Conservation (phyloP, 768 basidiomycete species). For the Kwoniella heveanensis region DNA sequence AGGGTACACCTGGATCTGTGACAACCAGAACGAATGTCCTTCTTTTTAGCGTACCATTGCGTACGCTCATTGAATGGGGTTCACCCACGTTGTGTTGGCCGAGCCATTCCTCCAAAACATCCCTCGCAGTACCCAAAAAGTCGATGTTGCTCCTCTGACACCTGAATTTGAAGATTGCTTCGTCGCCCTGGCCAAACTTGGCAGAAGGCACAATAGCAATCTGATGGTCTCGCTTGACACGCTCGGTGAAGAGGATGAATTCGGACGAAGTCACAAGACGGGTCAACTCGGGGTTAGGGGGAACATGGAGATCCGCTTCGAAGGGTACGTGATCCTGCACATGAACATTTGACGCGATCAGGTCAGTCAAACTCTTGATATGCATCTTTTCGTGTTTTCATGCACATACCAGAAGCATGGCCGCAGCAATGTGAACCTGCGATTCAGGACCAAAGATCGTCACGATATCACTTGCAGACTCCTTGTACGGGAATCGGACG, state of each 20-base stretch:
- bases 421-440: conserved; percentile 93
- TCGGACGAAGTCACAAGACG: conserved; percentile 76
- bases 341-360: conserved; percentile 1
- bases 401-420: conserved; percentile 80
- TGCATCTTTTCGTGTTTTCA: background rate
- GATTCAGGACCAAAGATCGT: conserved; percentile 96
- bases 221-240: conserved; percentile 89
- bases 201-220: conserved; percentile 84
- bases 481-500: conserved; percentile 67
- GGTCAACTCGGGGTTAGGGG: conserved; percentile 76
- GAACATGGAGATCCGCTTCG: conserved; percentile 90
- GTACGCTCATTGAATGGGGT: background rate
- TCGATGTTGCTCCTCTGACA: conserved; percentile 95
- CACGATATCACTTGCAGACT: conserved; percentile 68
- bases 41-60: no score
- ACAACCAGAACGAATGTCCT: no score
- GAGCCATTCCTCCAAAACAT: conserved; percentile 90
- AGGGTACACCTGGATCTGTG: conserved; percentile 44
- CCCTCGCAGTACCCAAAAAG: conserved; percentile 82
- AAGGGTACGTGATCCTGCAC: conserved; percentile 90
- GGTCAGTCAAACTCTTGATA: background rate
- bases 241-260: conserved; percentile 80
- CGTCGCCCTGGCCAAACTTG: conserved; percentile 68
- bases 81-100: conserved; percentile 76
- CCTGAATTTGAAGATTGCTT: conserved; percentile 91